phyloP scores from a whole-genome alignment of 352 stramenopile species.

The Pythium monospermum region DNA sequence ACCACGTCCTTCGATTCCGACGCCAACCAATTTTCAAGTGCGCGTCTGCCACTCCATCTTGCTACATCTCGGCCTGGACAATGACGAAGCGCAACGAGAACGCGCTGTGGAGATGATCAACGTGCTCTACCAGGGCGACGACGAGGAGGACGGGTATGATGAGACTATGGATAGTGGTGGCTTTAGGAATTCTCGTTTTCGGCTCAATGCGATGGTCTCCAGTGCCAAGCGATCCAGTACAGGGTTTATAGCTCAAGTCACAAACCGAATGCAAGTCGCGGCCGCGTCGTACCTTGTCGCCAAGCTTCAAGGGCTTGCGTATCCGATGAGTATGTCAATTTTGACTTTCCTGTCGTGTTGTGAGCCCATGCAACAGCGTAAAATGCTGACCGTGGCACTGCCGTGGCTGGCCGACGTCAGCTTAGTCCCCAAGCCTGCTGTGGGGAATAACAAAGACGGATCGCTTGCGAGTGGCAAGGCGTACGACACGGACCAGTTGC shows the following conservation, averaged over 20 bases:
- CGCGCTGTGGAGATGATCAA: conserved; percentile 22
- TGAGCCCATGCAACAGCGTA: conserved; percentile 33
- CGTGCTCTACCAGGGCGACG: conserved; percentile 1
- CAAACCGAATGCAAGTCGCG: conserved; percentile 28
- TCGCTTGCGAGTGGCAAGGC: neutral
- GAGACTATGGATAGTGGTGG: neutral
- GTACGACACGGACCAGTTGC: conserved; percentile 19
- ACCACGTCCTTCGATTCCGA: neutral
- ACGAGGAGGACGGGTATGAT: neutral
- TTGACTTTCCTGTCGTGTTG: conserved; percentile 36
- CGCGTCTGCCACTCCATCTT: conserved; percentile 39
- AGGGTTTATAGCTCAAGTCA: conserved; percentile 18
- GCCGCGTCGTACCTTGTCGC: conserved; percentile 29
- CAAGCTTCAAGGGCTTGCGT: conserved; percentile 26
- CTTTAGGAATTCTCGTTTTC: too few relatives aligned
- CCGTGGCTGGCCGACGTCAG: conserved; percentile 51
- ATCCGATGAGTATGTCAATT: conserved; percentile 35
- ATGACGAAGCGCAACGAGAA: conserved; percentile 29
- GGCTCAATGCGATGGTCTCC: conserved; percentile 12
- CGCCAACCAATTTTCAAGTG: conserved; percentile 24
- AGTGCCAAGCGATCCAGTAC: conserved; percentile 17
- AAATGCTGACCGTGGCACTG: conserved; percentile 45
- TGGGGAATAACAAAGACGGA: too few relatives aligned
- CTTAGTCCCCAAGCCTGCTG: conserved; percentile 2
- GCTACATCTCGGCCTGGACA: conserved; percentile 46